Percentiles rank a stretch among this genome's conserved stretches.
Evolutionary conservation across 495 filamentous ascomycete genomes (phyloP).

Genomic region (Lophiostoma macrostomum): DNA sequence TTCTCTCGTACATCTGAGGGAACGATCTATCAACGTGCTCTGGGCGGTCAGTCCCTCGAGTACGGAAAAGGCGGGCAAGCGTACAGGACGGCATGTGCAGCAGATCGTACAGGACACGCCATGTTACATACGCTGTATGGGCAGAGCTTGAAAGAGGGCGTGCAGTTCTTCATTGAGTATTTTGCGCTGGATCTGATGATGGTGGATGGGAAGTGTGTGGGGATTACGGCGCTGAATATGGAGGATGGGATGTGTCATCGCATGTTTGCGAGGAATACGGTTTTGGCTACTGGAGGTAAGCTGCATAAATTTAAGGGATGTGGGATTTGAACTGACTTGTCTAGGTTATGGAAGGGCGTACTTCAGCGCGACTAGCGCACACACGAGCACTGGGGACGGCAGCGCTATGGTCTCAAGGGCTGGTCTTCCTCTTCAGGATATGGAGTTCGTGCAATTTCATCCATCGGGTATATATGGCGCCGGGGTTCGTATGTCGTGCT

Average conservation of each 20-base stretch:
- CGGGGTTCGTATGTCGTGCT: constrained; percentile 53
- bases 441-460: constrained; percentile 99
- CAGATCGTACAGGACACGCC: constrained; percentile 94
- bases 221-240: constrained; percentile 95
- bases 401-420: constrained; percentile 99
- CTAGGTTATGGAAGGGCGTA: constrained; percentile 91
- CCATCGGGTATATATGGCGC: constrained; percentile 99
- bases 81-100: constrained; percentile 92
- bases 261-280: constrained; percentile 94
- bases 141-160: constrained; percentile 91
- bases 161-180: constrained; percentile 99
- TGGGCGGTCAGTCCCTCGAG: constrained; percentile 93
- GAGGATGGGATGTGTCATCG: constrained; percentile 96
- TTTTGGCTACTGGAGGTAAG: constrained; percentile 76
- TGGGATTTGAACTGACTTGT: neutral
- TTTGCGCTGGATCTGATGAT: constrained; percentile 96
- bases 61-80: constrained; percentile 96
- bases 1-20: constrained; percentile 98
- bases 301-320: neutral
- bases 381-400: constrained; percentile 98
- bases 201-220: constrained; percentile 93
- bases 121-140: constrained; percentile 98
- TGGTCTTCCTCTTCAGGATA: constrained; percentile 96
- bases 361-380: constrained; percentile 96
- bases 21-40: constrained; percentile 96